Base-by-base conservation (phyloP, 2,329 filamentous ascomycete genomes). In the Boeremia lycopersici region DNA sequence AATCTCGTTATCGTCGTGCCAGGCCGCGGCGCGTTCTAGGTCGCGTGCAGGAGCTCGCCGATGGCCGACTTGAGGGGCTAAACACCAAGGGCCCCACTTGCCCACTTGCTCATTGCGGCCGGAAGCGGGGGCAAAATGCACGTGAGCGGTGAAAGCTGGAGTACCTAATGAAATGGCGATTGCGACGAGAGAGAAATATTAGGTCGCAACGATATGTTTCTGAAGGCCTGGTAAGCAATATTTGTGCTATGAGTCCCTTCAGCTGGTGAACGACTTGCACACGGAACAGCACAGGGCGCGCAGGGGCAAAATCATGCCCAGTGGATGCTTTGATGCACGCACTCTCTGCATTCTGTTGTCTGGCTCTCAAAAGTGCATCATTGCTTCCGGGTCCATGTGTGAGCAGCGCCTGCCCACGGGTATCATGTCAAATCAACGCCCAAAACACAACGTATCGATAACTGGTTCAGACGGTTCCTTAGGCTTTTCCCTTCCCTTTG, bases 1-100 rank as follows among this genome's bases (percentile, higher is more conserved):
- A 41, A 55, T 42, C 52, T 64, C 56, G 46, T 50, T 55, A 55
- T 55, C 52, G 30, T 23, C 2, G 38, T 53, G 19, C 17, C n/a
- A 40, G 44, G 42, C 50, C 30, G 52, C 46, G 52, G 52, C 42
- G 52, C 35, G 41, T 50, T 55, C 50, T 36, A 46, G 52, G 35
- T 55, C 52, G 59, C 56, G 48, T 51, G 57, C 56, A 63, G 66
- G 66, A 67, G 63, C 59, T 66, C 66, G 66, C 55, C 66, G 64
- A 66, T 62, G 56, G 51, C 66, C 66, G 65, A 41, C 42, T 33
- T 47, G 34, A 15, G 53, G 53, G 53, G 53, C 48, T 45, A 36
- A 23, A 23, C 3, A 5, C 19, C 13, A 17, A 10, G 43, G 35
- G 41, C 46, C 52, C 52, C 52, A 47, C 52, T 41, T 49, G 28